Base-by-base conservation (phyloP, 2,329 filamentous ascomycete species). In the Diaporthe aspalathi region DNA sequence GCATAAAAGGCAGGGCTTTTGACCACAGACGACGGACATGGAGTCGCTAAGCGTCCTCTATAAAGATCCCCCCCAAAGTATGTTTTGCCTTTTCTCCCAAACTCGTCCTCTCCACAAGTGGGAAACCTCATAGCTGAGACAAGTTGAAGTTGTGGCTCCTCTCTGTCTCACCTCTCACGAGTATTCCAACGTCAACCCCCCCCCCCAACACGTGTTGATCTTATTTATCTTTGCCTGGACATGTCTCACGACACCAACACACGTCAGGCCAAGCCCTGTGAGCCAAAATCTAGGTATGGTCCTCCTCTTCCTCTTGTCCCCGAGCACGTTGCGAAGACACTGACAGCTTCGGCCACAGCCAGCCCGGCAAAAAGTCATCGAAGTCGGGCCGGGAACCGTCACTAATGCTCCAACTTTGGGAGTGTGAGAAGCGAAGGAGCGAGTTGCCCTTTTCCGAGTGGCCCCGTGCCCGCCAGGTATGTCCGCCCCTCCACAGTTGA, bases 391-490 rank as follows among this genome's bases (percentile, higher is more conserved):
- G 60, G 11, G 16, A 29, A 11, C 65, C 66, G 16, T 71, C 72
- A 20, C 69, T 68, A 29, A 73, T 73, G 72, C 69, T 73, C 29
- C 66, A 67, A 40, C 72, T 47, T n/a, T 73, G 72, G 72, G 35
- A 71, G 47, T 16, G 29, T 22, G 69, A 71, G 22, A n/a, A 66
- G 27, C 57, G 49, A 5, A 69, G 65, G 50, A 45, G 40, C 50
- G 57, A 72, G 16, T 29, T 71, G 11, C 53, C 72, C 8, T 66
- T 53, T 35, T 35, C 57, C 16, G 72, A 73, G 57, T 71, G 66
- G 50, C 17, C 29, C 14, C 57, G 49, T 16, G 47, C 32, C 20
- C 43, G 43, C 22, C 35, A 73, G 65, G 69, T 66, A 54, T 14
- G 43, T 20, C 35, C 5, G 12, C 9, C 50, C 16, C 22, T 50